Base-by-base conservation (phyloP, 257 asterid genomes). In the Solanum okadae region DNA sequence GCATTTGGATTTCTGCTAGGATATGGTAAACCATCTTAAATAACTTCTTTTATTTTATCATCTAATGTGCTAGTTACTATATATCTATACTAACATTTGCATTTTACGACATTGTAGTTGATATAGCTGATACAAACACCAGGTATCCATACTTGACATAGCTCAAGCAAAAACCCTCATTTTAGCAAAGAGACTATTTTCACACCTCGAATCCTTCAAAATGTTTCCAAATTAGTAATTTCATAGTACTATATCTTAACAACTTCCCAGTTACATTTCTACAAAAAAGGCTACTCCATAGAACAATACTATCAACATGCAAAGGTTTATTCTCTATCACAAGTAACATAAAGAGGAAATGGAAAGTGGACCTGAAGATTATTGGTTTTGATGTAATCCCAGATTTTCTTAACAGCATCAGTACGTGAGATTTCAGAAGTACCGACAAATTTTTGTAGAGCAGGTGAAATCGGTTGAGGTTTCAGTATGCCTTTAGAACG, bases 301-400 rank as follows among this genome's bases (percentile, higher is more conserved):
- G n/a, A 79, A 15, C 40, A 27, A 79, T 22, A 10, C 52, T 37
- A 37, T 25, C 82, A n/a, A 22, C 33, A 75, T 37, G 83, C 52
- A 38, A 37, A 37, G 52, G 33, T 75, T 37, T 38, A 37, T 75
- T 23, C 40, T 44, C 85, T 16, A 46, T 6, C 18, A 75, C 0
- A 18, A 67, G 78, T 42, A 25, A 70, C 46, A 84, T 20, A 25
- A 11, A 68, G 2, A 59, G 25, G 33, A 76, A 42, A 35, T 10
- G 29, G n/a, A 61, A 85, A 16, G 14, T 42, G 16, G 20, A 91
- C 93, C 93, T 91, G 91, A 40, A 91, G 93, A n/a, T 90, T 90
- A 33, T 85, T 35, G 35, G 90, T 67, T 70, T 91, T 91, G 91
- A 91, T 86, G 87, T 91, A 86, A 8, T 81, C 93, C 93, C 93